Percentiles rank a stretch among this genome's conserved stretches.
These are phyloP conservation scores for Russula compacta DNA, from an alignment of 768 basidiomycete species.

Conservation along the genomic window DNA sequence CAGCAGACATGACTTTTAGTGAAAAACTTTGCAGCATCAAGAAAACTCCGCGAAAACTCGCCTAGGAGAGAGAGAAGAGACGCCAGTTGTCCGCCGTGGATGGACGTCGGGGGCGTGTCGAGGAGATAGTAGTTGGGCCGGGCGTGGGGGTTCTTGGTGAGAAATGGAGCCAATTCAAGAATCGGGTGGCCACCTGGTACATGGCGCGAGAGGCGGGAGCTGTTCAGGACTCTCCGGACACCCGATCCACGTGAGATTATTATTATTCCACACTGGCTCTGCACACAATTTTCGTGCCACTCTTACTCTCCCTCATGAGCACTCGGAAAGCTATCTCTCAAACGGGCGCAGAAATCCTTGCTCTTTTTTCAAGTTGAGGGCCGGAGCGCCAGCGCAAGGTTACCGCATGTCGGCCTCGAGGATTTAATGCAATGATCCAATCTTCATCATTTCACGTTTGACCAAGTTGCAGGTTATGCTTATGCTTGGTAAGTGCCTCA, in stretches of 20 bases:
- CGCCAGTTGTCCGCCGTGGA: too few species aligned
- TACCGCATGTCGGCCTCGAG: constrained; percentile 1
- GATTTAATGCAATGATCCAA: neutral
- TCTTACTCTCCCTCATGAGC: too few species aligned
- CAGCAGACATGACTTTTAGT: neutral
- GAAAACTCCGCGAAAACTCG: neutral
- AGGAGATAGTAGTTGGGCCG: neutral
- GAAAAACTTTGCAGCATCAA: too few species aligned
- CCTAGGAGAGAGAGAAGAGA: too few species aligned
- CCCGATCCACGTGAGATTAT: too few species aligned
- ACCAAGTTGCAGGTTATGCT: neutral
- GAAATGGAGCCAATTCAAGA: constrained; percentile 11
- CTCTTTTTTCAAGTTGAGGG: too few species aligned
- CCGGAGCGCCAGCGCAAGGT: neutral
- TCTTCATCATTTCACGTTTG: neutral
- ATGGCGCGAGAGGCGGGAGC: neutral
- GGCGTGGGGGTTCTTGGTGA: neutral
- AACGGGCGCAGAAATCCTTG: neutral
- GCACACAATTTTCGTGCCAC: too few species aligned
- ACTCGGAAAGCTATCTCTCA: too few species aligned
- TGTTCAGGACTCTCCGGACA: too few species aligned
- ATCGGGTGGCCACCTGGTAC: neutral
- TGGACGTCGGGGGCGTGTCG: neutral
- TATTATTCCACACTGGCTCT: too few species aligned
- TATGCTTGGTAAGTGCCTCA: neutral